Evolutionary conservation across 768 basidiomycete genomes (phyloP), one percentile per base, ranked within the genome.

Genomic region (Tylopilus subfusipes): DNA sequence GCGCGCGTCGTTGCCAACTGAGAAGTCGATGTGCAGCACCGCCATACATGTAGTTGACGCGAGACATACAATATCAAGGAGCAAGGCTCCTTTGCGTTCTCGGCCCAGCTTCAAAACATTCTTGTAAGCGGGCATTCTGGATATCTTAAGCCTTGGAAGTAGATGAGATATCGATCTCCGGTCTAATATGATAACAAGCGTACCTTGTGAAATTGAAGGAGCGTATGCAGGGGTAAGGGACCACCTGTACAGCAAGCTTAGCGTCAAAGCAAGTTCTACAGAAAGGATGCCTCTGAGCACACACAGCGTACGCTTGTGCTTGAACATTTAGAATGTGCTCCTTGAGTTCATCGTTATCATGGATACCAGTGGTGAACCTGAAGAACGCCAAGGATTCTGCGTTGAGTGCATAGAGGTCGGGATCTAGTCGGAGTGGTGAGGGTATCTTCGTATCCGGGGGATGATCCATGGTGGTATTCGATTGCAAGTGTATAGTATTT

Each of bases 1-100:
- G 16, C 75, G 65, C 14, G 67, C 59, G 44, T 79, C 77, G 42
- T 68, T 74, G 0, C 78, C 78, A 46, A 78, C 76, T 75, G 43
- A 11, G 44, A 45, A n/a, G 13, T 38, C 30, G 21, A 30, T 7
- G 12, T 39, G 14, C 33, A 47, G 19, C 29, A n/a, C 10, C 22
- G 24, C 31, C 14, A 34, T n/a, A 27, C 29, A 21, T 18, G 39
- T 38, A 19, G 7, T 9, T 16, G 44, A 40, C 13, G 22, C 22
- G 38, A 71, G 18, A 62, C 73, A 38, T 54, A 79, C 76, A 68
- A 56, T 65, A 47, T 80, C 79, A 21, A 80, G 68, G 19, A 79
- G 62, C 19, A 79, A 62, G 2, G 76, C 71, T 6, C 61, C 70
- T 16, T 57, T 21, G 29, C 75, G 68, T 34, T 73, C 70, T 52